These are phyloP conservation scores for Tetracladium maxilliforme DNA, from an alignment of 2,329 filamentous ascomycete species.

Conservation along the genomic window DNA sequence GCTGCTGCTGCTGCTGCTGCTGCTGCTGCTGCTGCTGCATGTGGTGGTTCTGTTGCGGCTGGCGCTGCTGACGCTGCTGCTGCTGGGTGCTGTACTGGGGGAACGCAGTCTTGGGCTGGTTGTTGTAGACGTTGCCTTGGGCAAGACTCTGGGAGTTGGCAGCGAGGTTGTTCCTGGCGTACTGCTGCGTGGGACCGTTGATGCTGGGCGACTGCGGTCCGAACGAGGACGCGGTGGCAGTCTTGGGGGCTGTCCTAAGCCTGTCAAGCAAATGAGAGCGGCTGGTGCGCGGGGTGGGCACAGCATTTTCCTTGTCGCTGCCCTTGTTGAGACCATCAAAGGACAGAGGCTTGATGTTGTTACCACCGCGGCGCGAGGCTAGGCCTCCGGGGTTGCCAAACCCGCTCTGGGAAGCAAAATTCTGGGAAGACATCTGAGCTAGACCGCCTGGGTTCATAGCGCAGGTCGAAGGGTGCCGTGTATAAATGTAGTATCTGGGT, in stretches of 20 bases:
- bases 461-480: not conserved
- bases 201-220: conserved; percentile 49
- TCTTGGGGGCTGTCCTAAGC: conserved; percentile 86
- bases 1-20: conserved; percentile 24
- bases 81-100: conserved; percentile 7
- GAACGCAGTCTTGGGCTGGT: conserved; percentile 13
- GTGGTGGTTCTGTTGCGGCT: conserved; percentile 30
- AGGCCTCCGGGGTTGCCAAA: conserved; percentile 69
- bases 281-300: conserved; percentile 79
- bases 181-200: conserved; percentile 39
- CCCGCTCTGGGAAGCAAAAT: conserved; percentile 55
- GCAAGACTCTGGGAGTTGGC: no score
- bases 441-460: conserved; percentile 93
- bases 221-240: conserved; percentile 55
- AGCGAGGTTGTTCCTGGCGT: conserved; percentile 13
- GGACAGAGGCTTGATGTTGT: conserved; percentile 80
- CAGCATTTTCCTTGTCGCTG: conserved; percentile 50
- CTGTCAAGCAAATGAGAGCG: conserved; percentile 89
- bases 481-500: not conserved
- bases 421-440: conserved; percentile 95
- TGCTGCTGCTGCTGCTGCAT: conserved; percentile 21
- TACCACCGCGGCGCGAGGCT: conserved; percentile 71
- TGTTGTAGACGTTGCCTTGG: conserved; percentile 16
- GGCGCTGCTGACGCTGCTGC: conserved; percentile 21
- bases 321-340: conserved; percentile 59